Base-by-base conservation (phyloP, 2,329 filamentous ascomycete genomes). In the Pseudopithomyces maydicus region DNA sequence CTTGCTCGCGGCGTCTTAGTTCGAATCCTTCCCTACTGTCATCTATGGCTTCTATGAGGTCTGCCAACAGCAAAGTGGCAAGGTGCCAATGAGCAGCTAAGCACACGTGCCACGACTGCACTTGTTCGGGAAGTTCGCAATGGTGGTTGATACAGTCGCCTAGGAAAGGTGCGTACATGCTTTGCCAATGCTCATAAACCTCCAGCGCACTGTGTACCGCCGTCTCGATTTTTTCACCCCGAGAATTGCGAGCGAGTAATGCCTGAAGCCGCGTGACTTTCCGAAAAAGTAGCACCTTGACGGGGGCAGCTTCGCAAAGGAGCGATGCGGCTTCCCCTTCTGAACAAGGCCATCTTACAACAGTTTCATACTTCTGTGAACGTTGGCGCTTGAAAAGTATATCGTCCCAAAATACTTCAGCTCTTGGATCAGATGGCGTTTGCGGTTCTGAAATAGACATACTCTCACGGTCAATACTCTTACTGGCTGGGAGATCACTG, bases 31-130 rank as follows among this genome's bases (percentile, higher is more conserved):
- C 58, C 53, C 67, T 66, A 5, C 66, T 66, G 41, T 77, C 73
- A 50, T 86, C 84, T 20, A 85, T 78, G 23, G 77, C 69, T 45
- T 83, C 80, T 12, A 87, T 73, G 3, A 82, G 67, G 54, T 87
- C 84, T 33, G 83, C 82, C 4, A 87, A 72, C 22, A 86, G 74
- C 41, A 87, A 78, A 0, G 79, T 78, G 2, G 80, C 85, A 2
- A 86, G 79, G 59, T 86, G 82, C 81, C 84, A 87, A 60, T 87
- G 85, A 0, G 81, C 82, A 0, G 80, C 75, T 22, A 87, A 78
- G 51, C 84, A 82, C 14, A 85, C 78, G 57, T 85, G 86, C 85
- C 85, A 87, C 41, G 84, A 84, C 63, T 85, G 84, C 4, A 87
- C 79, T 14, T 81, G 81, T 11, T 80, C 65, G 1, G 84, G 82